phyloP scores from a whole-genome alignment of 192 early-diverging fungal species.

The Jimgerdemannia flammicorona region DNA sequence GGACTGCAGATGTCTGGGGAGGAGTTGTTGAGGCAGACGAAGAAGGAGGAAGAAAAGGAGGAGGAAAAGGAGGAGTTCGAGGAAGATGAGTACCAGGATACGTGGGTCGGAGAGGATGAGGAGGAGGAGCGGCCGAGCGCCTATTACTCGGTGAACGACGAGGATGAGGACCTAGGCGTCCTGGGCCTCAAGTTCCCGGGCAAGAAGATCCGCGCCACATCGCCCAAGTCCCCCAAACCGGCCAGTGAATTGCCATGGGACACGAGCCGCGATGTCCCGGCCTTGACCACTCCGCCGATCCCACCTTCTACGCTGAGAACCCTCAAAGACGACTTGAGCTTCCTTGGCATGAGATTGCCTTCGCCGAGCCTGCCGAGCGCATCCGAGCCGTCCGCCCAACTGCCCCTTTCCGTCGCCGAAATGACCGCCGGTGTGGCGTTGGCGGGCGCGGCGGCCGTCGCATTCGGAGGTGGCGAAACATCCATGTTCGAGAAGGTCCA shows the following conservation, averaged over 20 bases:
- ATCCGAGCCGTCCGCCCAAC: background rate
- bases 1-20: background rate
- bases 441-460: background rate
- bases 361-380: background rate
- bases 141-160: background rate
- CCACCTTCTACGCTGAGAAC: background rate
- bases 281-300: background rate
- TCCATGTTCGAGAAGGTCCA: background rate
- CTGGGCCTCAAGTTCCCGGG: background rate
- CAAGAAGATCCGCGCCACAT: background rate
- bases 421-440: background rate
- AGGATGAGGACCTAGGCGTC: background rate
- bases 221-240: background rate
- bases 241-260: background rate
- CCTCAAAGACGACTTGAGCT: background rate
- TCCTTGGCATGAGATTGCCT: background rate
- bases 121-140: background rate
- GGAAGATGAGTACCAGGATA: background rate
- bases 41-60: background rate
- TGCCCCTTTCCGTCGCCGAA: background rate
- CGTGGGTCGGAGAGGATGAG: background rate
- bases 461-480: background rate
- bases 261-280: background rate
- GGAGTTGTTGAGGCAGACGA: background rate
- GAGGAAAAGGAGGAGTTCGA: background rate